phyloP scores from a whole-genome alignment of 225 moss, liverwort and hornwort genomes.

The Lunularia cruciata region DNA sequence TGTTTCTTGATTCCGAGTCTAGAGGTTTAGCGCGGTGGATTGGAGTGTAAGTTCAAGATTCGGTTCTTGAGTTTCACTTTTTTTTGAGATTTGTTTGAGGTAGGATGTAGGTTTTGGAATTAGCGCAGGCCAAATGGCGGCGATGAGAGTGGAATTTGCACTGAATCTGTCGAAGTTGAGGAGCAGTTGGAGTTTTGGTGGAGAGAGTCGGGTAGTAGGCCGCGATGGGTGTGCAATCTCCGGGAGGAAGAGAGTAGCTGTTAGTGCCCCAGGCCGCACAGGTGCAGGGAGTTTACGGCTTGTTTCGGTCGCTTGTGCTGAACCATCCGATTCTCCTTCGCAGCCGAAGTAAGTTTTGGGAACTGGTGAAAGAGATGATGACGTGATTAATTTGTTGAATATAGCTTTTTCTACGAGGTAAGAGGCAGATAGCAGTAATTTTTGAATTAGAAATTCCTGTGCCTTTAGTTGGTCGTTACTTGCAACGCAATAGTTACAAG shows the following conservation, averaged over 20 bases:
- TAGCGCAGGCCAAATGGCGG: slow-evolving; percentile 1
- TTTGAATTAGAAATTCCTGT: not conserved
- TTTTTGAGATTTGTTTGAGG: too few relatives aligned
- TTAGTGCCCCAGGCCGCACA: slow-evolving; percentile 5
- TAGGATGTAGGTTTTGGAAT: slow-evolving; percentile 7
- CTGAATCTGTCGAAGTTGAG: not conserved
- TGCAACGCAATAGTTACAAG: not conserved
- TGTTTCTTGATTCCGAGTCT: not conserved
- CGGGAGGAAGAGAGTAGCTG: slow-evolving; percentile 9
- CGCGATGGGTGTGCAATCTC: not conserved
- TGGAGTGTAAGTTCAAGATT: slow-evolving; percentile 1
- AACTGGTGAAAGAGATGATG: not conserved
- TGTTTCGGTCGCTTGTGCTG: slow-evolving; percentile 20
- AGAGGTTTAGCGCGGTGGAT: not conserved
- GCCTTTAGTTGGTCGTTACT: not conserved
- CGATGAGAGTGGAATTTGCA: slow-evolving; percentile 24
- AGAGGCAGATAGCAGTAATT: too few relatives aligned
- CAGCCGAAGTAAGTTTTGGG: slow-evolving; percentile 24
- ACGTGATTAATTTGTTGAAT: not conserved
- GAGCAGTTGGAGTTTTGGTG: slow-evolving; percentile 7
- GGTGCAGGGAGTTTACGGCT: slow-evolving; percentile 13
- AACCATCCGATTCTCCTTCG: slow-evolving; percentile 23
- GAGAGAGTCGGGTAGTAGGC: not conserved
- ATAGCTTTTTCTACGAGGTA: not conserved
- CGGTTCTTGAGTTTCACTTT: too few relatives aligned